A percentile compares a stretch with the other conserved stretches of the same genome.
phyloP scores from a whole-genome alignment of 2,329 filamentous ascomycete genomes.

The Colletotrichum lindemuthianum region DNA sequence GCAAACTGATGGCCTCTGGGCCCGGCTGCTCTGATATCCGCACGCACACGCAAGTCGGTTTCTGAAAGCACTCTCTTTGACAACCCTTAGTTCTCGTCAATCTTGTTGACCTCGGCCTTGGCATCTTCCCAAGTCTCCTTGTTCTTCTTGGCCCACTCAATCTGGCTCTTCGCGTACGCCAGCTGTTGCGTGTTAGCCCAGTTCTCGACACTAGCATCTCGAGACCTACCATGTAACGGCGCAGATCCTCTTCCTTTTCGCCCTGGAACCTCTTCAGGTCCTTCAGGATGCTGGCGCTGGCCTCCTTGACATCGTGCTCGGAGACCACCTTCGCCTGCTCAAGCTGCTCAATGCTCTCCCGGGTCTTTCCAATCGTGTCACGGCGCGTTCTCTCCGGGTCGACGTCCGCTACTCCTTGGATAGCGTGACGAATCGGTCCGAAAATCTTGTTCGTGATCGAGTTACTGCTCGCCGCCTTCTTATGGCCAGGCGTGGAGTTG shows the following conservation, averaged over 20 bases:
- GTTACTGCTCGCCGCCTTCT: constrained; percentile 84
- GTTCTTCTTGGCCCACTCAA: constrained; percentile 93
- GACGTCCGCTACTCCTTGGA: constrained; percentile 95
- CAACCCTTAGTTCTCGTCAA: constrained; percentile 67
- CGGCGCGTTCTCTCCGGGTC: constrained; percentile 92
- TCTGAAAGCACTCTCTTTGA: not conserved
- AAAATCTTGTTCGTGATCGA: constrained; percentile 96
- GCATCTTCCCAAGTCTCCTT: constrained; percentile 94
- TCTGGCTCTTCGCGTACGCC: constrained; percentile 89
- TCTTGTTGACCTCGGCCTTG: constrained; percentile 86
- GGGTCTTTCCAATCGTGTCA: constrained; percentile 95
- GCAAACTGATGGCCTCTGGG: constrained; percentile 5
- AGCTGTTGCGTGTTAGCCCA: constrained; percentile 64
- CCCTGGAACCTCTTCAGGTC: constrained; percentile 93
- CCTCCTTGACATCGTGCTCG: constrained; percentile 92
- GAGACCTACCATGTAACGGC: constrained; percentile 88
- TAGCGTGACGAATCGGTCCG: constrained; percentile 92
- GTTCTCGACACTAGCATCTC: not conserved
- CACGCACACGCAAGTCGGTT: constrained; percentile 4
- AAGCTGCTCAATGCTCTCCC: constrained; percentile 84
- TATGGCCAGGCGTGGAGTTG: constrained; percentile 64
- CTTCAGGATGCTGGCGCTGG: constrained; percentile 85
- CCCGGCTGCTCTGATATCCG: constrained; percentile 20
- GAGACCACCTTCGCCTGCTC: constrained; percentile 91
- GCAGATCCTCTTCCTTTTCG: constrained; percentile 95